Percentiles rank a stretch among this genome's conserved stretches.
These are phyloP conservation scores for Talaromyces adpressus DNA, from an alignment of 495 filamentous ascomycete genomes.

Conservation along the genomic window DNA sequence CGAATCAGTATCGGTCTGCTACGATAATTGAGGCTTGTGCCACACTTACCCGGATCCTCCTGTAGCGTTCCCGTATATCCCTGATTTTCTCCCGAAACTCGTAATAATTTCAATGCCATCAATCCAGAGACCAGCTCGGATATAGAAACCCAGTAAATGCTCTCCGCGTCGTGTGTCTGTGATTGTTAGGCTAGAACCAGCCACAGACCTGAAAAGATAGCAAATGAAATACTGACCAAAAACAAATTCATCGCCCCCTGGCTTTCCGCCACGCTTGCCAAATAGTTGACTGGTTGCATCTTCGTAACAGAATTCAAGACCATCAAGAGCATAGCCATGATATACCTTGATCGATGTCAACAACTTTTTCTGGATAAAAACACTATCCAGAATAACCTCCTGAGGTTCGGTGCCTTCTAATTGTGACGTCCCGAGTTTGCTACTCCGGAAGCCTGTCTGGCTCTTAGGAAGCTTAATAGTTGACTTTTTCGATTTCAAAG, in stretches of 20 bases:
- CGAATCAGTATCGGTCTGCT: slow-evolving; percentile 13
- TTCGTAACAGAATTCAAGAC: slow-evolving; percentile 89
- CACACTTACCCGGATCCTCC: slow-evolving; percentile 74
- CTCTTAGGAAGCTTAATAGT: slow-evolving; percentile 69
- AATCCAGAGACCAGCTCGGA: slow-evolving; percentile 77
- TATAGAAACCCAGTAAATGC: slow-evolving; percentile 77
- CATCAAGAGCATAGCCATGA: slow-evolving; percentile 72
- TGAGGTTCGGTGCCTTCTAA: slow-evolving; percentile 65
- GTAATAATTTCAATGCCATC: slow-evolving; percentile 90
- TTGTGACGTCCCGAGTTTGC: slow-evolving; percentile 65
- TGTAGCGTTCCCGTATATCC: slow-evolving; percentile 71
- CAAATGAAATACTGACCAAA: slow-evolving; percentile 48
- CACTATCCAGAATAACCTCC: slow-evolving; percentile 68
- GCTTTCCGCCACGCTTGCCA: slow-evolving; percentile 72
- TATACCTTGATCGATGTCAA: slow-evolving; percentile 70
- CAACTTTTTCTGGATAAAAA: slow-evolving; percentile 62
- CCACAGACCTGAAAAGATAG: slow-evolving; percentile 11
- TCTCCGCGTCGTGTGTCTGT: slow-evolving; percentile 82
- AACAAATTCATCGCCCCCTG: slow-evolving; percentile 68
- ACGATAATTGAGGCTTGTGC: neutral
- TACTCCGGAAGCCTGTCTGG: slow-evolving; percentile 65
- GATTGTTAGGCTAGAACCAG: neutral
- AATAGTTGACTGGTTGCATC: slow-evolving; percentile 83
- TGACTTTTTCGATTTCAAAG: slow-evolving; percentile 61
- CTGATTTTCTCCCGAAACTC: slow-evolving; percentile 76